These are phyloP conservation scores for Cyphellophora attinorum DNA, from an alignment of 2,329 filamentous ascomycete genomes.

Conservation along the genomic window DNA sequence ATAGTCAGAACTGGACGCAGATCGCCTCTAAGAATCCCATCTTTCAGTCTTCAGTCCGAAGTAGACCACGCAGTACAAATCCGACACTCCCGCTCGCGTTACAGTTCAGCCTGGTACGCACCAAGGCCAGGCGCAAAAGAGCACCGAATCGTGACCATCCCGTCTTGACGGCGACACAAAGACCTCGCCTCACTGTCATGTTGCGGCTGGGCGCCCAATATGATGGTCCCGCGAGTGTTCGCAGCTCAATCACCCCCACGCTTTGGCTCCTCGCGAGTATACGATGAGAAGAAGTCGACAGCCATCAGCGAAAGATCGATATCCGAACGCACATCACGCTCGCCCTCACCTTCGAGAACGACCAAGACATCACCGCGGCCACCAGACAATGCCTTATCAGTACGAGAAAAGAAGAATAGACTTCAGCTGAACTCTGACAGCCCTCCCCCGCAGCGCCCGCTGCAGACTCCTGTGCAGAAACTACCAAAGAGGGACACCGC, in stretches of 20 bases:
- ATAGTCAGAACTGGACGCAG: no score
- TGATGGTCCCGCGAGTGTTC: slow-evolving; percentile 34
- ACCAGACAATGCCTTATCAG: slow-evolving; percentile 3
- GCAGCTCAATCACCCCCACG: slow-evolving; percentile 24
- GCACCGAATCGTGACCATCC: not conserved
- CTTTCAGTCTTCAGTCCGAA: not conserved
- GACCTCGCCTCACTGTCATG: not conserved
- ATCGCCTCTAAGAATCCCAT: no score
- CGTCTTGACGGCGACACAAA: not conserved
- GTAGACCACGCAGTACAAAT: not conserved
- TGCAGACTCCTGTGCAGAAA: slow-evolving; percentile 5
- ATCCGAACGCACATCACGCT: slow-evolving; percentile 1
- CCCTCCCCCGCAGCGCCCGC: not conserved
- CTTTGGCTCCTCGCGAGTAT: slow-evolving; percentile 13
- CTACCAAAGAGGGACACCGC: slow-evolving; percentile 13
- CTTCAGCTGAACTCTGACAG: not conserved
- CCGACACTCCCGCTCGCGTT: not conserved
- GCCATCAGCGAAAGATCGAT: slow-evolving; percentile 5
- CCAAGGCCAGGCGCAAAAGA: not conserved
- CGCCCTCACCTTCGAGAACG: slow-evolving; percentile 5
- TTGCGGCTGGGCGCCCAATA: slow-evolving; percentile 12
- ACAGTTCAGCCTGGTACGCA: not conserved
- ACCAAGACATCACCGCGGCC: not conserved
- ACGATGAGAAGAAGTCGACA: slow-evolving; percentile 8
- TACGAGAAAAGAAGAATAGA: slow-evolving; percentile 9